phyloP scores from a whole-genome alignment of 2,329 filamentous ascomycete genomes.

The Cryphonectria japonica region DNA sequence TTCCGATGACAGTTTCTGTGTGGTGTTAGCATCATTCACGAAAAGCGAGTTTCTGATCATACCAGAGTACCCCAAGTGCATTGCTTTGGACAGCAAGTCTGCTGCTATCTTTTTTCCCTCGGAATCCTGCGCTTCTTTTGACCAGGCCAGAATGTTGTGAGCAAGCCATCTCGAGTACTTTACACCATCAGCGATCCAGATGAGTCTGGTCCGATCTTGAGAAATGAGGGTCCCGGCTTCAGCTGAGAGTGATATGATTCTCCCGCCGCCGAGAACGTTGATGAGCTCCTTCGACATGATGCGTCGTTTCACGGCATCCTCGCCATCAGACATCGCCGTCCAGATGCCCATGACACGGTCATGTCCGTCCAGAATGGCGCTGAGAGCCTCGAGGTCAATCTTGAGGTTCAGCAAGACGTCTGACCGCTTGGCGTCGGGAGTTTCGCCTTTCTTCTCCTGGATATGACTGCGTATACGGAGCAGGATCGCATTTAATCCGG shows the following conservation, averaged over 20 bases:
- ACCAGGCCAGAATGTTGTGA: conserved; percentile 59
- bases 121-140: conserved; percentile 33
- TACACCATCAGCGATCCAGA: conserved; percentile 68
- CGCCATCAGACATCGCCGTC: conserved; percentile 35
- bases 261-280: conserved; percentile 52
- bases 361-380: conserved; percentile 45
- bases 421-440: conserved; percentile 44
- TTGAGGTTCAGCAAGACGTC: conserved; percentile 49
- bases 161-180: conserved; percentile 75
- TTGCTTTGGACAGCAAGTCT: conserved; percentile 59
- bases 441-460: conserved; percentile 49
- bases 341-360: conserved; percentile 44
- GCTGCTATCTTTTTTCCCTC: conserved; percentile 48
- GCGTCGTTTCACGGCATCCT: conserved; percentile 35
- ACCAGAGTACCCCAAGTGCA: conserved; percentile 70
- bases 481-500: conserved; percentile 77
- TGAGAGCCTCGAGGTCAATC: conserved; percentile 50
- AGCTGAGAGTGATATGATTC: conserved; percentile 54
- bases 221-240: conserved; percentile 59
- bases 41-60: background rate
- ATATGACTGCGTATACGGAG: conserved; percentile 69
- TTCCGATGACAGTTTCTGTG: conserved; percentile 48
- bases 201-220: conserved; percentile 34
- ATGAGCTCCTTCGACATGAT: conserved; percentile 49
- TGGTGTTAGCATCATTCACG: background rate